A percentile compares a stretch with the other conserved stretches of the same genome.
Conservation (phyloP, 257 asterid species). For the Verbascum thapsus region DNA sequence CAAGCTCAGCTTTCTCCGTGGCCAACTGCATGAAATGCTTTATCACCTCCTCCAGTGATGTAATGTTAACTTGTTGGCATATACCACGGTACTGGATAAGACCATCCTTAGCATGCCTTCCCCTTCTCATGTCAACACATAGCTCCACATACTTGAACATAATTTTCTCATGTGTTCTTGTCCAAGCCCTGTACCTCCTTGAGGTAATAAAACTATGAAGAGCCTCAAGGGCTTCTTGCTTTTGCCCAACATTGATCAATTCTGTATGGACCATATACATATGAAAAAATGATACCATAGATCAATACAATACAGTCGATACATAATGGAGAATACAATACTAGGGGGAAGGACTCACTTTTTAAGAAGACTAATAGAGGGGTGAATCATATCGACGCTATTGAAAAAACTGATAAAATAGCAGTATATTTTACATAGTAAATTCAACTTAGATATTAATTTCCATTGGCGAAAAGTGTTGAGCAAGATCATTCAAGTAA, state of each 20-base stretch:
- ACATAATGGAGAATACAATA: neutral
- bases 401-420: neutral
- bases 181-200: conserved; percentile 95
- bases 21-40: conserved; percentile 96
- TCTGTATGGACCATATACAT: conserved; percentile 51
- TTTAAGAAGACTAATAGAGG: neutral
- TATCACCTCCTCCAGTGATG: conserved; percentile 88
- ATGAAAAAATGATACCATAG: neutral
- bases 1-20: conserved; percentile 86
- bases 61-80: conserved; percentile 91
- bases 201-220: conserved; percentile 86
- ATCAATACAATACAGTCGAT: neutral
- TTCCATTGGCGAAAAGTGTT: neutral
- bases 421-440: neutral
- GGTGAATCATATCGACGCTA: neutral
- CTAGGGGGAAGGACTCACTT: neutral
- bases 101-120: conserved; percentile 96
- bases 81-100: conserved; percentile 89
- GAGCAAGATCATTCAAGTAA: neutral
- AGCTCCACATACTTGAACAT: conserved; percentile 91
- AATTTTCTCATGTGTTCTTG: conserved; percentile 79
- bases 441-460: neutral
- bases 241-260: conserved; percentile 85
- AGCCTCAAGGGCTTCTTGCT: conserved; percentile 91
- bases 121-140: conserved; percentile 95